Evolutionary conservation across 306 rosid genomes (phyloP).

Genomic region (Lathyrus aphaca): DNA sequence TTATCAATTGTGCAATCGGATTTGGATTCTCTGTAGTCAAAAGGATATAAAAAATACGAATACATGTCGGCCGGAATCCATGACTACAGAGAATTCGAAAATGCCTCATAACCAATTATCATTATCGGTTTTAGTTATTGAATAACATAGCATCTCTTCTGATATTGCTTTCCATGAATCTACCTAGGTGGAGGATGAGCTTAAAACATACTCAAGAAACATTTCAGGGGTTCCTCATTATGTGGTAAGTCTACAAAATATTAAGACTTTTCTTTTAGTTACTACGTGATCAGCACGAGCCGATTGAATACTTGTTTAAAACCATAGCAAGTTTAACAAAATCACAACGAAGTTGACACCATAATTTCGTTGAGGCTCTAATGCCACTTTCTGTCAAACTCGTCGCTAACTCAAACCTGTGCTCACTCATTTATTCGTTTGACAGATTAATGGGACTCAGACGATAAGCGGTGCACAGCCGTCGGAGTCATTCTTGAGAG

Average conservation of each 20-base stretch:
- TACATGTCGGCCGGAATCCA: no score
- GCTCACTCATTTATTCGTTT: constrained; percentile 30
- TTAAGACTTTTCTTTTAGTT: constrained; percentile 6
- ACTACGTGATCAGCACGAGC: not conserved
- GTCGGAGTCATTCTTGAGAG: constrained; percentile 74
- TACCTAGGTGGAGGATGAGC: constrained; percentile 73
- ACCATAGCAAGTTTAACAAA: no score
- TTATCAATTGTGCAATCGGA: not conserved
- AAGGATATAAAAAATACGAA: not conserved
- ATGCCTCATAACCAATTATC: not conserved
- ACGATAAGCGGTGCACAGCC: constrained; percentile 75
- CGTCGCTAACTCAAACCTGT: not conserved
- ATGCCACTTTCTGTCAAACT: no score
- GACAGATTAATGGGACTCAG: constrained; percentile 75
- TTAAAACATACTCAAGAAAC: constrained; percentile 54
- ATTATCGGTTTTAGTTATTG: not conserved
- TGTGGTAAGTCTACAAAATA: constrained; percentile 56
- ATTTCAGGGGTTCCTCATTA: constrained; percentile 78
- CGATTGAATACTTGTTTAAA: not conserved
- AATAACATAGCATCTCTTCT: constrained; percentile 12
- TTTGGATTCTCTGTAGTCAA: not conserved
- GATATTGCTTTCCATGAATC: constrained; percentile 37
- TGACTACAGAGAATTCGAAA: not conserved
- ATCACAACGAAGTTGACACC: not conserved
- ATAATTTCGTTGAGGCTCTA: not conserved